Conservation (phyloP, 257 asterid species). For the Solanum lycopersicoides region DNA sequence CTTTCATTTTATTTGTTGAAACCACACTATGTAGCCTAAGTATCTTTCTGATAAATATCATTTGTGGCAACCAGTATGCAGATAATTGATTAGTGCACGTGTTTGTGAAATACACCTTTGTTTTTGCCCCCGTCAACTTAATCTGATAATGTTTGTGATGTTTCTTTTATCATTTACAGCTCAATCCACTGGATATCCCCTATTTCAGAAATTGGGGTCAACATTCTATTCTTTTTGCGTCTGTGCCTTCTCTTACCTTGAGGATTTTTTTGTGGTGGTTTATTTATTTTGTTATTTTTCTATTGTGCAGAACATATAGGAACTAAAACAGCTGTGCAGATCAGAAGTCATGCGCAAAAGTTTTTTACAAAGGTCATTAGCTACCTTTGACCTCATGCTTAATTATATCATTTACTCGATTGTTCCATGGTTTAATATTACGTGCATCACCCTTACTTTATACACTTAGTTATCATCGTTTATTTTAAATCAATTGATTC, state of each 20-base stretch:
- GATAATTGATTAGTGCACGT: not conserved
- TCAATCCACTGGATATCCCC: not conserved
- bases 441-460: not conserved
- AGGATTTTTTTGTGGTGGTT: constrained; percentile 29
- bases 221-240: not conserved
- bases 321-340: constrained; percentile 99
- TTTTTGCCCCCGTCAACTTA: not conserved
- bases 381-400: not conserved
- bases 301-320: constrained; percentile 92
- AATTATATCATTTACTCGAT: not conserved
- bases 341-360: constrained; percentile 99
- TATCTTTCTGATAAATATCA: not conserved
- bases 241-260: not conserved
- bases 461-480: not conserved
- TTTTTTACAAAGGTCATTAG: constrained; percentile 86
- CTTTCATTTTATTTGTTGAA: not conserved
- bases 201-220: not conserved
- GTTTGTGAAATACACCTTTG: not conserved
- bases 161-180: not conserved
- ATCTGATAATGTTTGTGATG: not conserved
- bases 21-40: not conserved
- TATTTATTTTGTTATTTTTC: constrained; percentile 22
- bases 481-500: not conserved
- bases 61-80: not conserved
- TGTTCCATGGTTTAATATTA: not conserved